phyloP scores from a whole-genome alignment of 371 early-diverging fungal genomes.

The Sporodiniella umbellata region DNA sequence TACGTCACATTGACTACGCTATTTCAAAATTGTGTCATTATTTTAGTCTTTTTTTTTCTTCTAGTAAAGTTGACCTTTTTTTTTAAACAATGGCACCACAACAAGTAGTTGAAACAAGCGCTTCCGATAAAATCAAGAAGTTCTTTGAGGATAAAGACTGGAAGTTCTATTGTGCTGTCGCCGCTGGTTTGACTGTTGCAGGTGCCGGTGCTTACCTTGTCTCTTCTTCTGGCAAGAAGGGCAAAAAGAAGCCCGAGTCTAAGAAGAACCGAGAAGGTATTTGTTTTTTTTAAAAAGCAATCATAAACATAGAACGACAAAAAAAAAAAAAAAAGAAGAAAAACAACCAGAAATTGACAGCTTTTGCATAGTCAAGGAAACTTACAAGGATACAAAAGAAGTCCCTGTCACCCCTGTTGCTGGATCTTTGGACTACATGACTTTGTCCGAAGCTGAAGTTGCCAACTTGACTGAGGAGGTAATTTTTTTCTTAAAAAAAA shows the following conservation, averaged over 20 bases:
- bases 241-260: conserved; percentile 20
- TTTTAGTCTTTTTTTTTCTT: background rate
- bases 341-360: background rate
- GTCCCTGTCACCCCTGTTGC: conserved; percentile 14
- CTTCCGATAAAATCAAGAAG: conserved; percentile 46
- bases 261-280: conserved; percentile 17
- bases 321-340: background rate
- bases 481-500: background rate
- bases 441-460: conserved; percentile 59
- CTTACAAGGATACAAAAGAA: conserved; percentile 5
- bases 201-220: conserved; percentile 70
- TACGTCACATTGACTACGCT: background rate
- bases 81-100: background rate
- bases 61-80: background rate
- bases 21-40: background rate
- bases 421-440: conserved; percentile 38
- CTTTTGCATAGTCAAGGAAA: background rate
- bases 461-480: conserved; percentile 53
- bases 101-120: background rate
- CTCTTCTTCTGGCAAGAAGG: conserved; percentile 23
- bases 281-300: too few species aligned
- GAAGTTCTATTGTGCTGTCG: conserved; percentile 74
- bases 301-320: background rate
- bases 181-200: conserved; percentile 61
- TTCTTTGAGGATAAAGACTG: conserved; percentile 73